Conservation (phyloP, 2,329 filamentous ascomycete genomes). For the Pezicula rhizophila region DNA sequence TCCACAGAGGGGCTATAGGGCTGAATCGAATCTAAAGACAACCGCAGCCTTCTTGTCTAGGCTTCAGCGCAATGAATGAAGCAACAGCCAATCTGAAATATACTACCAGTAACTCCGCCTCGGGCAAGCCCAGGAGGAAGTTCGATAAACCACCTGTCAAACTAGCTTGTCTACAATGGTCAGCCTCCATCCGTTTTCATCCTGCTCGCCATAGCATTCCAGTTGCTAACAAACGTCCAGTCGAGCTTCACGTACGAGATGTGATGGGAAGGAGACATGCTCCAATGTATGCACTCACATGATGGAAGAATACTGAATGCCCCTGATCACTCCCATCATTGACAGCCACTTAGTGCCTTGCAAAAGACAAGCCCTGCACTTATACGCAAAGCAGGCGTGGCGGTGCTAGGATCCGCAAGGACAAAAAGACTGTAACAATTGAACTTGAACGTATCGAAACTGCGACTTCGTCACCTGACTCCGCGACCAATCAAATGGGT, state of each 20-base stretch:
- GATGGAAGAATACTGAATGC: constrained; percentile 3
- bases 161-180: constrained; percentile 45
- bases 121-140: constrained; percentile 18
- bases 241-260: constrained; percentile 39
- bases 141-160: constrained; percentile 39
- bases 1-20: neutral
- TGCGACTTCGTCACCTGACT: neutral
- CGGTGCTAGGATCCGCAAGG: constrained; percentile 20
- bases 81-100: neutral
- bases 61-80: neutral
- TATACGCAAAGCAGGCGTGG: constrained; percentile 25
- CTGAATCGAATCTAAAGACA: neutral
- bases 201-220: too few species aligned
- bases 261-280: constrained; percentile 39
- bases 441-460: neutral
- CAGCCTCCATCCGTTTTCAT: constrained; percentile 12
- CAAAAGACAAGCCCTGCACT: constrained; percentile 22
- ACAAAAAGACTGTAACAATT: neutral
- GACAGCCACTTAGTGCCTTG: constrained; percentile 16
- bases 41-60: too few species aligned
- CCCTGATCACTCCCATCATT: neutral
- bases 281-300: constrained; percentile 32
- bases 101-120: neutral
- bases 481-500: too few species aligned
- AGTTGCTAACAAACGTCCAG: constrained; percentile 18